Evolutionary conservation across 352 stramenopile genomes (phyloP).

Genomic region (Pythium guiyangense): DNA sequence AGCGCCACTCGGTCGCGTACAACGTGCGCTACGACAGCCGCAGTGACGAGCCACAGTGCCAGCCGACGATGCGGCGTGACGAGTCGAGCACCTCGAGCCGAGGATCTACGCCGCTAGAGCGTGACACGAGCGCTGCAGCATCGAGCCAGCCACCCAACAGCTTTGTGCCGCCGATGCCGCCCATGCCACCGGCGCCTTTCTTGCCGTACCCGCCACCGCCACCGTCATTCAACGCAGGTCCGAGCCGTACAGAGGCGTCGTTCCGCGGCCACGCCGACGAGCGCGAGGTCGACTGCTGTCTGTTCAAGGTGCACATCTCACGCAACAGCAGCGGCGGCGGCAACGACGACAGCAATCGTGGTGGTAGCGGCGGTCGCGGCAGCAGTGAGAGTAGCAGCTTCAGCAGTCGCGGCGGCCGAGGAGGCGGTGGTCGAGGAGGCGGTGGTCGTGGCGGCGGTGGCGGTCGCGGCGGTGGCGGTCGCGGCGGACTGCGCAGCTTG

Average conservation of each 20-base stretch:
- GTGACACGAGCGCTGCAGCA: not conserved
- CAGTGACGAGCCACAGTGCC: not conserved
- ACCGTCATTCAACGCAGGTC: not conserved
- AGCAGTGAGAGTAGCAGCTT: not conserved
- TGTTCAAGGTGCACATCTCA: slow-evolving; percentile 35
- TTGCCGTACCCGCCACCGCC: not conserved
- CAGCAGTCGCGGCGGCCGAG: not conserved
- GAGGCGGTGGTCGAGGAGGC: slow-evolving; percentile 2
- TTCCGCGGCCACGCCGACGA: slow-evolving; percentile 23
- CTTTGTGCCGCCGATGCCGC: not conserved
- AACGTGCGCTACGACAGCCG: slow-evolving; percentile 1
- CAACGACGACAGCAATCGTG: not conserved
- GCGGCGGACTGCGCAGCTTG: not conserved
- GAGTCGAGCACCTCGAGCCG: not conserved
- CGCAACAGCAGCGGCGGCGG: slow-evolving; percentile 3
- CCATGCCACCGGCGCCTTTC: slow-evolving; percentile 12
- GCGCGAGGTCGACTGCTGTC: slow-evolving; percentile 30
- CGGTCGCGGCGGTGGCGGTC: not conserved
- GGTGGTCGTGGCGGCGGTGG: no score
- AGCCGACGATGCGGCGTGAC: not conserved
- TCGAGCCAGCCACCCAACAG: no score
- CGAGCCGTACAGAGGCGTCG: slow-evolving; percentile 5
- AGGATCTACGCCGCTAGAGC: not conserved
- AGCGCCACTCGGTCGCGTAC: slow-evolving; percentile 5
- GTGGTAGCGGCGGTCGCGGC: slow-evolving; percentile 13